These are phyloP conservation scores for Talaromyces rugulosus DNA, from an alignment of 2,329 filamentous ascomycete genomes.

Conservation along the genomic window DNA sequence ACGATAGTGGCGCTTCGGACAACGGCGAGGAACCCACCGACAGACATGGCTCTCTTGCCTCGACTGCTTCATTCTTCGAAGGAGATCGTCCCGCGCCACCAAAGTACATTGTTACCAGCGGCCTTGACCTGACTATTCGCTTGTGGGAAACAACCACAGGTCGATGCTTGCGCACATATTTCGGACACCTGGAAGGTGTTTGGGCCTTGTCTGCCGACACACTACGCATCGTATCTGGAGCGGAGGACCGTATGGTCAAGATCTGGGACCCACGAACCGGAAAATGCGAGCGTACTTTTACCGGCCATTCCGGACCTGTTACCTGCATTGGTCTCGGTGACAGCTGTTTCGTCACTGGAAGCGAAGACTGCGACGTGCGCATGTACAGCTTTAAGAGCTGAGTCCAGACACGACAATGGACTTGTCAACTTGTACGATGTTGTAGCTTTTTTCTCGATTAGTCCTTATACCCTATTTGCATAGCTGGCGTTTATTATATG, in stretches of 20 bases:
- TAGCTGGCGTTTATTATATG: not conserved
- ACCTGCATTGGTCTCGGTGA: slow-evolving; percentile 92
- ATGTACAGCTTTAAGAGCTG: slow-evolving; percentile 67
- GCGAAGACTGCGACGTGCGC: slow-evolving; percentile 87
- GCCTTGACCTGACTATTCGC: slow-evolving; percentile 84
- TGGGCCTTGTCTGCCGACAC: slow-evolving; percentile 91
- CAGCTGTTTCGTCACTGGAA: slow-evolving; percentile 81
- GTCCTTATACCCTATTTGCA: not conserved
- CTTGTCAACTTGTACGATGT: not conserved
- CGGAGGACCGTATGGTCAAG: slow-evolving; percentile 93
- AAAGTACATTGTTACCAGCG: slow-evolving; percentile 88
- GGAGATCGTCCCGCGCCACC: slow-evolving; percentile 68
- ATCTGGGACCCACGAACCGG: slow-evolving; percentile 91
- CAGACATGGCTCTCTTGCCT: slow-evolving; percentile 18
- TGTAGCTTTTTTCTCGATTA: not conserved
- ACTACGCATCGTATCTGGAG: slow-evolving; percentile 79
- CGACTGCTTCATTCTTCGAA: slow-evolving; percentile 56
- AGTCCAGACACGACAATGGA: not conserved
- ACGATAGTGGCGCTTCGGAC: slow-evolving; percentile 46
- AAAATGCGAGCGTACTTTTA: slow-evolving; percentile 87
- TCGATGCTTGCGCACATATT: slow-evolving; percentile 84
- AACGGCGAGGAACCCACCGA: slow-evolving; percentile 26
- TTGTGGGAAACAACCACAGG: slow-evolving; percentile 86
- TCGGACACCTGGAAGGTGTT: slow-evolving; percentile 92
- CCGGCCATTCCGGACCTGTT: slow-evolving; percentile 83